Percentiles rank a stretch among this genome's conserved stretches.
Evolutionary conservation across 2,329 filamentous ascomycete species (phyloP).

Genomic region (Aspergillus glaucus): DNA sequence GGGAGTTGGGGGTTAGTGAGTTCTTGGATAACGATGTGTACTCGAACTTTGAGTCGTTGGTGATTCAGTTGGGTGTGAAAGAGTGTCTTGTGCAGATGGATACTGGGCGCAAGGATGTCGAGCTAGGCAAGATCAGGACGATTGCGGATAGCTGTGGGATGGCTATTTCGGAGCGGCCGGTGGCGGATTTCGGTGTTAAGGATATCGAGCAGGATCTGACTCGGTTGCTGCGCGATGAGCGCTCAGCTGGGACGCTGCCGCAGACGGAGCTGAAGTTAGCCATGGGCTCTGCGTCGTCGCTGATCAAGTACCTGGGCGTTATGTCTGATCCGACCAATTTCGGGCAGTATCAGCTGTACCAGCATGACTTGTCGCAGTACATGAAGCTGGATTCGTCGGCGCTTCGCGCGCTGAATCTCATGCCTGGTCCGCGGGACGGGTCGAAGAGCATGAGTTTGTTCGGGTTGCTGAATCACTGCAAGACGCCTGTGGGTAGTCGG

Average conservation of each 20-base stretch:
- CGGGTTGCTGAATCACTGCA: conserved; percentile 93
- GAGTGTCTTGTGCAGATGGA: conserved; percentile 86
- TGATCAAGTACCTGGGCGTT: conserved; percentile 90
- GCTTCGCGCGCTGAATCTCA: conserved; percentile 87
- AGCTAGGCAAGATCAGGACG: conserved; percentile 76
- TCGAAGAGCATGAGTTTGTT: conserved; percentile 97
- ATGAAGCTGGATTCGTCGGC: conserved; percentile 98
- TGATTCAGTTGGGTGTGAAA: conserved; percentile 93
- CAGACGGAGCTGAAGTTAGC: conserved; percentile 91
- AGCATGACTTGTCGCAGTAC: conserved; percentile 92
- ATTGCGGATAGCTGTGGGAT: conserved; percentile 92
- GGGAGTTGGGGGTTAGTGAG: conserved; percentile 92
- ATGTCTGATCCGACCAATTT: conserved; percentile 92
- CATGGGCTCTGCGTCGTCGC: conserved; percentile 86
- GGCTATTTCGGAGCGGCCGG: conserved; percentile 73
- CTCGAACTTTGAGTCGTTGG: conserved; percentile 92
- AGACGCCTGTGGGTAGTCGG: conserved; percentile 86
- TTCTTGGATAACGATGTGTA: conserved; percentile 98
- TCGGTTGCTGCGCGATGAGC: conserved; percentile 79
- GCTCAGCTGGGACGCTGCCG: conserved; percentile 67
- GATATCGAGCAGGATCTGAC: conserved; percentile 96
- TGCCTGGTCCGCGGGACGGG: conserved; percentile 91
- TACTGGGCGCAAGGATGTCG: conserved; percentile 73
- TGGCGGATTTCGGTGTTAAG: conserved; percentile 72
- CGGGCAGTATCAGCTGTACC: conserved; percentile 93